Evolutionary conservation across 2,329 filamentous ascomycete species (phyloP), one percentile per base, ranked within the genome.

Genomic region (Apiospora aurea): DNA sequence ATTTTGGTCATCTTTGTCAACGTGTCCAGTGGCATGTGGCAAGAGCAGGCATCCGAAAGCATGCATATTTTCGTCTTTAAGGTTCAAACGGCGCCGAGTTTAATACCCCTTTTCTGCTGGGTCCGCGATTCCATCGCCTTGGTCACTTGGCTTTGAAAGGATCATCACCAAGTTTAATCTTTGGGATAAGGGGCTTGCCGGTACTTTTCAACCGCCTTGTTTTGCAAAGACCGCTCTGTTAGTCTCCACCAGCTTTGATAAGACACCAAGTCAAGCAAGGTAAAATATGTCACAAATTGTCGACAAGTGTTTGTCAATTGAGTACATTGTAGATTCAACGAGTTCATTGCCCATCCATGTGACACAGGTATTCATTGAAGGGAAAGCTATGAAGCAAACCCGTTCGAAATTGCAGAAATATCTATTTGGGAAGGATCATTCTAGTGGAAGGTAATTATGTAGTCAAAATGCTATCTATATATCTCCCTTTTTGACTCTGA

Each of bases 401-500:
- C 34, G 5, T 38, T 3, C 5, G 34, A 38, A 5, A 38, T 6
- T 8, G 34, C 4, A 38, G 1, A 38, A 38, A 38, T 8, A 38
- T 38, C 7, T 38, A 38, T 8, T 38, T 38, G 5, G 6, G 34
- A 38, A 38, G 7, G 5, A 5, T 8, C 4, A 38, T 6, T 38
- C 7, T 11, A 43, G 13, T 43, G 4, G 10, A 43, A 1, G 8
- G 41, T 24, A 38, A 1, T 26, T 8, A n/a, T 64, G n/a, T 8
- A 41, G 0, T n/a, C 34, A 41, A 21, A n/a, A 5, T 1, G 4
- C 34, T 46, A 7, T n/a, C 18, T 68, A 1, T 29, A 13, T 8
- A 21, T 24, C 21, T 34, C 46, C n/a, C 71, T 75, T 75, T 73
- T 73, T 73, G 49, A 81, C 73, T n/a, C 71, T 73, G 21, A 82